Conservation (phyloP, 23 red algal genomes). For the Chondrus crispus region DNA sequence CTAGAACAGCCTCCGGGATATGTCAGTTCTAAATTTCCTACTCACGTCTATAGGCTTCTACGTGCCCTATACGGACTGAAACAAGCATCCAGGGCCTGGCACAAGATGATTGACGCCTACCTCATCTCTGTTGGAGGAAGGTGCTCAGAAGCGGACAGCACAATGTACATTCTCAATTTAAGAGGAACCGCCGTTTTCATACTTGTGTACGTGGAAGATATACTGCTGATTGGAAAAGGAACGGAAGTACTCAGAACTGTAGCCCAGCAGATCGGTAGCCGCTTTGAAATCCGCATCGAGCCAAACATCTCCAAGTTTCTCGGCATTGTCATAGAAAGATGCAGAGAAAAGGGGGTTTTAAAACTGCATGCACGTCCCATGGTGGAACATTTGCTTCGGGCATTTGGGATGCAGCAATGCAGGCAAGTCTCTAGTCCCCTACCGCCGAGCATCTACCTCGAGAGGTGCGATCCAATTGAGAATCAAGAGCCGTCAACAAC, state of each 20-base stretch:
- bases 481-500: too few species aligned
- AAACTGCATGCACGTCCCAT: neutral
- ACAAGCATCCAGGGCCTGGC: slow-evolving; percentile 4
- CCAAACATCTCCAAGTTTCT: neutral
- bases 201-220: neutral
- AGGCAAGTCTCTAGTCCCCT: too few species aligned
- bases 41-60: neutral
- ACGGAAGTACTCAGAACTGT: neutral
- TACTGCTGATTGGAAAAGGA: neutral
- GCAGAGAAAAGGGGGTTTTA: neutral
- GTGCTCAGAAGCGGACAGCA: neutral
- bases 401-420: neutral
- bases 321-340: neutral
- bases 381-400: neutral
- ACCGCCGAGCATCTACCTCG: too few species aligned
- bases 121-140: neutral
- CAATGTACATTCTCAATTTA: neutral
- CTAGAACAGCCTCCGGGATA: neutral
- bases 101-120: neutral
- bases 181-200: neutral
- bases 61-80: slow-evolving; percentile 24
- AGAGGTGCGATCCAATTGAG: too few species aligned
- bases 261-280: neutral
- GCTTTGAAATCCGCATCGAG: neutral
- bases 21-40: neutral